Evolutionary conservation across 768 basidiomycete species (phyloP), one percentile per base, ranked within the genome.

Genomic region (Neoboletus brunneissimus): DNA sequence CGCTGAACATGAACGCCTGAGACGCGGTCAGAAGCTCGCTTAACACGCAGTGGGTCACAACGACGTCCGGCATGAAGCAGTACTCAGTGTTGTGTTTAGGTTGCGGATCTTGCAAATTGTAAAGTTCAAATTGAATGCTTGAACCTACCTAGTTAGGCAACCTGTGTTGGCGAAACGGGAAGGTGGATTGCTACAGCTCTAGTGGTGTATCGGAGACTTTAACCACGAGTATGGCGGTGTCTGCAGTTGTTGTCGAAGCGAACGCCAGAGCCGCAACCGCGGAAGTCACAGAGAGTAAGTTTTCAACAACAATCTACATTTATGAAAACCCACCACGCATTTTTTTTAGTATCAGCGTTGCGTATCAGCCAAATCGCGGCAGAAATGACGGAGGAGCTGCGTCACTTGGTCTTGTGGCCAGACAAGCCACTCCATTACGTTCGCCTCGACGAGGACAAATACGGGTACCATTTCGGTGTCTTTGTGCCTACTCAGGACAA

Each of bases 331-430:
- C 22, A 46, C 41, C 50, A 40, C 55, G 34, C 41, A 29, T 57
- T 47, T 18, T 58, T 51, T 44, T 20, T 46, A 63, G 66, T 47
- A 27, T 23, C 47, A 25, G 25, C 42, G 37, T 45, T 65, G 55
- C 44, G 31, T 20, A 66, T 75, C 60, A 57, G 52, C 8, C 65
- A 57, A 48, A 79, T 84, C 64, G 58, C 67, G 29, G 71, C 72
- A 16, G 69, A 75, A 38, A 67, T 79, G 46, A 85, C 84, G 0
- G 63, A 82, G 44, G 62, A 72, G 8, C 75, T 85, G 38, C 79
- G 83, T 40, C 83, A 83, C 66, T 73, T 75, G 25, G 81, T 87
- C 5, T 74, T 86, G 23, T 86, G 84, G 82, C 81, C 83, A 10
- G 65, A 78, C 58, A 75, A 75, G 61, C 76, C 79, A 9, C 64